Evolutionary conservation across 2,329 filamentous ascomycete genomes (phyloP), one percentile per base, ranked within the genome.

Genomic region (Paraconiothyrium sp.): DNA sequence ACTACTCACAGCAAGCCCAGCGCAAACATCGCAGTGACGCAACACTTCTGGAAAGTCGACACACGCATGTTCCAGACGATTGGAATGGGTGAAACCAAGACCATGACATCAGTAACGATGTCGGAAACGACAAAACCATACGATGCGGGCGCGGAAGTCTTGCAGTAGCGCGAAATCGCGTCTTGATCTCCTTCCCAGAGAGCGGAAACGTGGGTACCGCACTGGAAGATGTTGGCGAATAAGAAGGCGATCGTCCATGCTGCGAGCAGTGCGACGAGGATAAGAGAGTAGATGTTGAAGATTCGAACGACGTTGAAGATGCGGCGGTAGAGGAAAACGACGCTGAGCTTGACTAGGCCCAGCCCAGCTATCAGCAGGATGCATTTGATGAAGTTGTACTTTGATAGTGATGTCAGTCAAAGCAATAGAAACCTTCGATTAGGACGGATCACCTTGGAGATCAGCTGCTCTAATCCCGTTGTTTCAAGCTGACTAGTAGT

Each of bases 271-370:
- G 47, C 22, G 22, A 49, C 22, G 6, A 59, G 41, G 16, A 30
- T 35, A 14, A 46, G 37, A 16, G 35, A 51, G 39, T 54, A 59
- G 6, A 59, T 30, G 24, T 59, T 2, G 37, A 59, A 59, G 10
- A 30, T 22, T 0, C 30, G 27, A 20, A 52, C 49, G 30, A 50
- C 49, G 22, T 47, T 34, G 48, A 59, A 59, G 4, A 59, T 27
- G 9, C 57, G 48, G 1, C 48, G 57, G 39, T 59, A 59, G 37
- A 59, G 48, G 27, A 54, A 50, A 0, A 59, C 30, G 24, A 59
- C 57, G 39, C 57, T 59, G 30, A 59, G 24, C n/a, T 59, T 59
- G 22, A 59, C 49, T 34, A 54, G 39, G 9, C 57, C 57, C 16
- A 59, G 24, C 2, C 57, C 32, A 1, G 57, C 57, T 24, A 59